phyloP scores from a whole-genome alignment of 2,329 filamentous ascomycete species.

The Fusarium redolens region DNA sequence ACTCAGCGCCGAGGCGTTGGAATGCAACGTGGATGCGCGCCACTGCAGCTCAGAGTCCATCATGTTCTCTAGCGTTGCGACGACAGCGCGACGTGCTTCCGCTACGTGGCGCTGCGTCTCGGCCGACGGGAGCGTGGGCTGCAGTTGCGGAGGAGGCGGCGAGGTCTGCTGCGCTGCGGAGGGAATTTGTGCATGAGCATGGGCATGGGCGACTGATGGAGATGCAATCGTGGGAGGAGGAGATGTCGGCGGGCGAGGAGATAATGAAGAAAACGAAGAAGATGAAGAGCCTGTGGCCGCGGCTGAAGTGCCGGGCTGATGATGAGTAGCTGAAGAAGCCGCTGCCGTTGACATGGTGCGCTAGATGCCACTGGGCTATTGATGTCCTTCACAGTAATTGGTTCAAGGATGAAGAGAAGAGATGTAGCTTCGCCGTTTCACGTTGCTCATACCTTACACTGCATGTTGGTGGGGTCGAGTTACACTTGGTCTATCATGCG shows the following conservation, averaged over 20 bases:
- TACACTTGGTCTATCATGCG: constrained; percentile 33
- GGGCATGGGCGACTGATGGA: constrained; percentile 36
- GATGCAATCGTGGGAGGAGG: constrained; percentile 42
- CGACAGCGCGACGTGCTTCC: constrained; percentile 68
- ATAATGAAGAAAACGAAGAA: constrained; percentile 35
- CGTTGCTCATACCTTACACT: constrained; percentile 27
- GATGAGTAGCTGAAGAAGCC: constrained; percentile 11
- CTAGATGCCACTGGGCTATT: not conserved
- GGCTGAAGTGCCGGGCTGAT: constrained; percentile 15
- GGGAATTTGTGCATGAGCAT: constrained; percentile 32
- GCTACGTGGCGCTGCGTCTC: constrained; percentile 61
- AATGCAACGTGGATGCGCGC: constrained; percentile 76
- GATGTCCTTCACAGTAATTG: not conserved
- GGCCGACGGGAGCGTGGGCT: constrained; percentile 55
- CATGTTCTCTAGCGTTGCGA: constrained; percentile 74
- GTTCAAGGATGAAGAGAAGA: constrained; percentile 1
- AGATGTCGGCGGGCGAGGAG: constrained; percentile 40
- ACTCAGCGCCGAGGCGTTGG: constrained; percentile 72
- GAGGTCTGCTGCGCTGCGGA: constrained; percentile 21
- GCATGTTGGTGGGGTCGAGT: constrained; percentile 36
- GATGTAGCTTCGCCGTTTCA: constrained; percentile 26
- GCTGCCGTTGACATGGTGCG: constrained; percentile 24
- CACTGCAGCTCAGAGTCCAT: constrained; percentile 75
- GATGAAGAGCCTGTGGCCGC: constrained; percentile 32
- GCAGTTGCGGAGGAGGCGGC: constrained; percentile 40